A percentile compares a stretch with the other conserved stretches of the same genome.
phyloP scores from a whole-genome alignment of 2,329 filamentous ascomycete species.

The Xylaria sp. region DNA sequence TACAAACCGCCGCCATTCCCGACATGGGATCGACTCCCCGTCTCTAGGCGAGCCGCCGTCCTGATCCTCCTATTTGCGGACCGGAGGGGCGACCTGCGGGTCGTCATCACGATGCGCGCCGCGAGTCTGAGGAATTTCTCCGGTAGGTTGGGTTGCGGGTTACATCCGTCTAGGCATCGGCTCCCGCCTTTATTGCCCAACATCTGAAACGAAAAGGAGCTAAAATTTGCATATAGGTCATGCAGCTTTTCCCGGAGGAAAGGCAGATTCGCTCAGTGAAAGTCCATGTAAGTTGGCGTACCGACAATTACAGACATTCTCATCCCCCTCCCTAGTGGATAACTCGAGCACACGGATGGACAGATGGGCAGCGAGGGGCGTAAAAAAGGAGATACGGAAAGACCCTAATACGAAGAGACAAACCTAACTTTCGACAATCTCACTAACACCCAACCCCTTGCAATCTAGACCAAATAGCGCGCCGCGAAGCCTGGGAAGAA shows the following conservation, averaged over 20 bases:
- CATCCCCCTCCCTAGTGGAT: background rate
- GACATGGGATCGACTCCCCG: constrained; percentile 70
- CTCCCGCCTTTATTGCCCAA: background rate
- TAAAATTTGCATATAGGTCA: constrained; percentile 62
- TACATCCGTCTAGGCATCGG: background rate
- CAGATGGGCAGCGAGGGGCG: background rate
- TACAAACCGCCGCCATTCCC: constrained; percentile 71
- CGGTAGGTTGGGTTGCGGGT: constrained; percentile 53
- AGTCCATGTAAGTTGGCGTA: constrained; percentile 65
- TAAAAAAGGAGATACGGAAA: background rate
- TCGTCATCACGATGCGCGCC: constrained; percentile 76
- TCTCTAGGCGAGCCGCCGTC: constrained; percentile 82
- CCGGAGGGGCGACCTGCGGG: constrained; percentile 78
- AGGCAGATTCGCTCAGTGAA: constrained; percentile 68
- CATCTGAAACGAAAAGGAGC: background rate
- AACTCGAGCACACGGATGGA: background rate
- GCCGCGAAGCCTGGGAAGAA: constrained; percentile 91
- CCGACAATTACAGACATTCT: background rate
- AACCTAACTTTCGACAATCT: background rate
- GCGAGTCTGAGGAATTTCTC: constrained; percentile 74
- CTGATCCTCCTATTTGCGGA: constrained; percentile 90
- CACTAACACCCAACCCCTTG: constrained; percentile 1
- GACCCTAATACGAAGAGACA: background rate
- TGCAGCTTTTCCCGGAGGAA: constrained; percentile 86
- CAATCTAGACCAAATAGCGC: constrained; percentile 77